phyloP scores from a whole-genome alignment of 192 early-diverging fungal genomes.

The Coemansia sp. region DNA sequence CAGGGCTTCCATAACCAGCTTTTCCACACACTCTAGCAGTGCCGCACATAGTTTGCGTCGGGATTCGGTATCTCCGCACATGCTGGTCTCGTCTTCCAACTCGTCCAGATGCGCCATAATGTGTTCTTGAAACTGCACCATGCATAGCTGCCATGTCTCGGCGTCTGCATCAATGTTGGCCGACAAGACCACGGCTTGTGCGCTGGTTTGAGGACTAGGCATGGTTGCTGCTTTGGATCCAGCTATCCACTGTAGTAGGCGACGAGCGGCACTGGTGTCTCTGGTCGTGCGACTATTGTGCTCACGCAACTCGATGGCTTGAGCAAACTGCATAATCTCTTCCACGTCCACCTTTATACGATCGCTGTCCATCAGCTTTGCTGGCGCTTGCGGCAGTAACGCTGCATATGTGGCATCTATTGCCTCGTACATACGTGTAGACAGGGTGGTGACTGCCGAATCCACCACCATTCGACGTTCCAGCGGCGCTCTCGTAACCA shows the following conservation, averaged over 20 bases:
- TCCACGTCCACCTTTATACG: slow-evolving; percentile 31
- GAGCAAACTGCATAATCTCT: slow-evolving; percentile 37
- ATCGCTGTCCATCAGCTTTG: slow-evolving; percentile 22
- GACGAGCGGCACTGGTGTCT: background rate
- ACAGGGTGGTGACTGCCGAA: slow-evolving; percentile 42
- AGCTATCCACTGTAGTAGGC: slow-evolving; percentile 30
- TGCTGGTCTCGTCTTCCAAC: slow-evolving; percentile 41
- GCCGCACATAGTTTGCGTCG: slow-evolving; percentile 21
- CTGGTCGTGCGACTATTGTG: slow-evolving; percentile 1
- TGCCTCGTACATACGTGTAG: slow-evolving; percentile 25
- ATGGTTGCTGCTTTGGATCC: slow-evolving; percentile 12
- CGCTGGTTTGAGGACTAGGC: background rate
- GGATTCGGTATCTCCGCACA: slow-evolving; percentile 42
- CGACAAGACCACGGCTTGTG: background rate
- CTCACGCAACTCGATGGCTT: slow-evolving; percentile 23
- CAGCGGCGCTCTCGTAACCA: slow-evolving; percentile 22
- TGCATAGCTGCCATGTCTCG: slow-evolving; percentile 29
- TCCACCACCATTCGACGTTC: slow-evolving; percentile 41
- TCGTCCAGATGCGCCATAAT: slow-evolving; percentile 9
- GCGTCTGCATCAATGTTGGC: slow-evolving; percentile 11
- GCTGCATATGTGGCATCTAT: slow-evolving; percentile 22
- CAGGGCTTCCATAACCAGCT: slow-evolving; percentile 27
- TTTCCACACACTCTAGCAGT: slow-evolving; percentile 43
- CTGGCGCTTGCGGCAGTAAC: slow-evolving; percentile 27
- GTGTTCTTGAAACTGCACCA: slow-evolving; percentile 26